A percentile compares a stretch with the other conserved stretches of the same genome.
Conservation (phyloP, 805 yeast species). For the Kregervanrija delftensis region DNA sequence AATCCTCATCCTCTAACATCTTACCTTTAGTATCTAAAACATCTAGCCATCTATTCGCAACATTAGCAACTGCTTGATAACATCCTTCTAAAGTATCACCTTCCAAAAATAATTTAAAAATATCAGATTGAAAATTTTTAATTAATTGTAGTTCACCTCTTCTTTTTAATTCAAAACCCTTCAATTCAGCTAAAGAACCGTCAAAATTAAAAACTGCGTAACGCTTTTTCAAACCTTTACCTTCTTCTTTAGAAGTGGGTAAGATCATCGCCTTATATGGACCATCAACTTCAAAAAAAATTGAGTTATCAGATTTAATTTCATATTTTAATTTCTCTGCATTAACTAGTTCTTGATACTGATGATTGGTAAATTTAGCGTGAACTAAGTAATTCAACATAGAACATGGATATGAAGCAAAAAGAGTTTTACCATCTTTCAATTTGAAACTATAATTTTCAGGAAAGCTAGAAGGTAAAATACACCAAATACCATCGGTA, state of each 20-base stretch:
- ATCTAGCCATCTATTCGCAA: slow-evolving; percentile 95
- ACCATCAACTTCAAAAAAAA: slow-evolving; percentile 97
- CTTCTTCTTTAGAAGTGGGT: slow-evolving; percentile 97
- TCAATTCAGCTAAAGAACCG: slow-evolving; percentile 88
- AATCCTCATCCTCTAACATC: slow-evolving; percentile 86
- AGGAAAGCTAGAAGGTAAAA: slow-evolving; percentile 87
- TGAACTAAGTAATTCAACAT: slow-evolving; percentile 94
- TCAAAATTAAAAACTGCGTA: slow-evolving; percentile 96
- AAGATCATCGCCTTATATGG: slow-evolving; percentile 96
- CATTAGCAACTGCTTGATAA: slow-evolving; percentile 82
- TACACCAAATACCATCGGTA: slow-evolving; percentile 99
- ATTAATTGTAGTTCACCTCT: slow-evolving; percentile 93
- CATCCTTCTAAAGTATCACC: slow-evolving; percentile 76
- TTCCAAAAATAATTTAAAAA: slow-evolving; percentile 83
- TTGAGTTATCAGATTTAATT: slow-evolving; percentile 82
- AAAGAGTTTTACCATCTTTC: slow-evolving; percentile 70
- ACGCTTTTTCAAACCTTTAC: slow-evolving; percentile 90
- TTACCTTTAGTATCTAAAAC: slow-evolving; percentile 82
- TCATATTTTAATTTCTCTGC: slow-evolving; percentile 61
- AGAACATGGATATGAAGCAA: slow-evolving; percentile 88
- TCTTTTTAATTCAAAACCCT: slow-evolving; percentile 94
- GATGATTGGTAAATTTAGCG: slow-evolving; percentile 85
- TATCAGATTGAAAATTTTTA: slow-evolving; percentile 91
- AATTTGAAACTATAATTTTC: slow-evolving; percentile 71
- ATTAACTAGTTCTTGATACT: slow-evolving; percentile 82